Evolutionary conservation across 768 basidiomycete genomes (phyloP).

Genomic region (Termitomyces sp.): DNA sequence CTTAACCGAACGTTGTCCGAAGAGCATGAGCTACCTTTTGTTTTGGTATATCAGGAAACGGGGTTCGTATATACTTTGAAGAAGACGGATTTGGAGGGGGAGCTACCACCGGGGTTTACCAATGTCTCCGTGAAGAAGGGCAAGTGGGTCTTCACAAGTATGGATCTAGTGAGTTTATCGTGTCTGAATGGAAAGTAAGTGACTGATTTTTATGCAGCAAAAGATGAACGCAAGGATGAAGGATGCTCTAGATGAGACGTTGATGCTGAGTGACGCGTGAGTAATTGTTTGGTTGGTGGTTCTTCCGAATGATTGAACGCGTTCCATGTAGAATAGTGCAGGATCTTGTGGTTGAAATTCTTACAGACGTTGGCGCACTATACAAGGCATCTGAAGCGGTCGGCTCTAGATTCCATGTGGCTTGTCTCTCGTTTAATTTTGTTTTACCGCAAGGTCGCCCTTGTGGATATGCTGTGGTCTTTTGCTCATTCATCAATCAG

Average conservation of each 20-base stretch:
- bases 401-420: slow-evolving; percentile 13
- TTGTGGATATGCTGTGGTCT: slow-evolving; percentile 87
- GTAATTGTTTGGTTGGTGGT: slow-evolving; percentile 6
- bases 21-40: slow-evolving; percentile 60
- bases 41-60: slow-evolving; percentile 65
- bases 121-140: slow-evolving; percentile 65
- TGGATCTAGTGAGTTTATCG: slow-evolving; percentile 64
- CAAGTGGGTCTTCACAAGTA: slow-evolving; percentile 72
- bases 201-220: slow-evolving; percentile 47
- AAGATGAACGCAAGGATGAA: slow-evolving; percentile 88
- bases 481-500: slow-evolving; percentile 83
- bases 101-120: slow-evolving; percentile 69
- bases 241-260: slow-evolving; percentile 86
- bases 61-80: slow-evolving; percentile 74
- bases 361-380: slow-evolving; percentile 71
- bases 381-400: slow-evolving; percentile 93
- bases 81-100: slow-evolving; percentile 61
- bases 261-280: slow-evolving; percentile 81
- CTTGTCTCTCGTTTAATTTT: background rate
- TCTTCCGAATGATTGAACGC: background rate
- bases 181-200: background rate
- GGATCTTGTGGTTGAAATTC: slow-evolving; percentile 67
- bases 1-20: slow-evolving; percentile 59
- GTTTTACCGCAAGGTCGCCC: slow-evolving; percentile 55
- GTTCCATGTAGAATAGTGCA: slow-evolving; percentile 63